Evolutionary conservation across 768 basidiomycete genomes (phyloP), one percentile per base, ranked within the genome.

Genomic region (Coprinopsis strossmayeri): DNA sequence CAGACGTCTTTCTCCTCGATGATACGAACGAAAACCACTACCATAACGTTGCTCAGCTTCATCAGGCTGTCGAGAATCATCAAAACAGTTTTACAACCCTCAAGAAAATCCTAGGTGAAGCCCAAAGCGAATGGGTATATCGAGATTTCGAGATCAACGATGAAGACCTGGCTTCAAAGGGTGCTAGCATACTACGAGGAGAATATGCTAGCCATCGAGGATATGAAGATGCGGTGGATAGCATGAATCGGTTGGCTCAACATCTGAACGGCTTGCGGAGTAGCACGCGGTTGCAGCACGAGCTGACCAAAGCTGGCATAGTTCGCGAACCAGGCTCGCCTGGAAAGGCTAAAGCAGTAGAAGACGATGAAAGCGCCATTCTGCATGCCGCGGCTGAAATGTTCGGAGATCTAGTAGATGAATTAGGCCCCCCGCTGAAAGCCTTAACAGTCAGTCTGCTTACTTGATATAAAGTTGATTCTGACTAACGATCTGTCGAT

Each of bases 211-310:
- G 59, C 35, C 67, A 78, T 43, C 69, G 71, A 46, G 83, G 87
- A 0, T 95, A 94, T 50, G 87, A 88, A 53, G 90, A 92, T 53
- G 87, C 89, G 0, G 86, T 97, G 10, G 83, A 82, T 51, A 85
- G 84, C 57, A 71, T 99, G 57, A 94, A 88, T 51, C 72, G 92
- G 15, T 77, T 99, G 3, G 96, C 91, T 1, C 95, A 99, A 60
- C 94, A 98, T 68, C 66, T 99, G 32, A 93, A 86, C 48, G 93
- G 95, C 21, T 69, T 98, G 50, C 69, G 95, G 40, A 83, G 87
- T 49, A 88, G 92, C 1, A 91, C 86, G 5, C 76, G 79, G 27
- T 64, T 98, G 28, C 93, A 97, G 60, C 82, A 85, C 52, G 89
- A 94, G 42, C 64, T 97, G 24, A 78, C 86, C 12, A 77, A 77